Evolutionary conservation across 1,139 yeast species (phyloP).

Genomic region (Pichia sp.): DNA sequence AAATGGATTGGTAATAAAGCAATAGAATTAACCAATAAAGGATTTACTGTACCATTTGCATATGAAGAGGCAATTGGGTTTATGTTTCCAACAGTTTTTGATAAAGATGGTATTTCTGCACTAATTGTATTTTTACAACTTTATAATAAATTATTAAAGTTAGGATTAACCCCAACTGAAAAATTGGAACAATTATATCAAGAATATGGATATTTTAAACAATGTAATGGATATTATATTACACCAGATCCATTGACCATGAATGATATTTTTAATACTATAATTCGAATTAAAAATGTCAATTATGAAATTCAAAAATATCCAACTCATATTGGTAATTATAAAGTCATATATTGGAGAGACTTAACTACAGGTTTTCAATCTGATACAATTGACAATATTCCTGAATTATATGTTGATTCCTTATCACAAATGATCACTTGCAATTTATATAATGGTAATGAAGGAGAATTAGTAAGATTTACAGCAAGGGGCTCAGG

Average conservation of each 20-base stretch:
- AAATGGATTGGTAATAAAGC: slow-evolving; percentile 97
- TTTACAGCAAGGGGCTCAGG: slow-evolving; percentile 93
- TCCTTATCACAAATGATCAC: slow-evolving; percentile 82
- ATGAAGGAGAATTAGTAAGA: slow-evolving; percentile 39
- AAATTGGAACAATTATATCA: slow-evolving; percentile 53
- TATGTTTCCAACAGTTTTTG: slow-evolving; percentile 83
- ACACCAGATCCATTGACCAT: slow-evolving; percentile 50
- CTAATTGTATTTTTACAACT: slow-evolving; percentile 72
- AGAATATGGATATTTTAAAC: slow-evolving; percentile 74
- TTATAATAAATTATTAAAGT: slow-evolving; percentile 43
- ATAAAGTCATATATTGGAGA: slow-evolving; percentile 59
- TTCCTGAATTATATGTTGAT: slow-evolving; percentile 67
- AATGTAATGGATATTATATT: slow-evolving; percentile 79
- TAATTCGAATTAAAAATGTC: slow-evolving; percentile 20
- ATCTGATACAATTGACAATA: slow-evolving; percentile 50
- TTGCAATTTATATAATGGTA: slow-evolving; percentile 28
- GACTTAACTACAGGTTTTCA: slow-evolving; percentile 83
- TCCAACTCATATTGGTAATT: slow-evolving; percentile 40
- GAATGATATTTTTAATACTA: slow-evolving; percentile 37
- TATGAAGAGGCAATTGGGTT: slow-evolving; percentile 96
- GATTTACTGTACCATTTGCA: slow-evolving; percentile 75
- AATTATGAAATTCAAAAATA: slow-evolving; percentile 30
- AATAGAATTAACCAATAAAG: slow-evolving; percentile 57
- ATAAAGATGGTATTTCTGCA: slow-evolving; percentile 90
- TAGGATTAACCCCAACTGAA: slow-evolving; percentile 36